These are phyloP conservation scores for Porogramme epimiltina DNA, from an alignment of 1,284 basidiomycete species.

Conservation along the genomic window DNA sequence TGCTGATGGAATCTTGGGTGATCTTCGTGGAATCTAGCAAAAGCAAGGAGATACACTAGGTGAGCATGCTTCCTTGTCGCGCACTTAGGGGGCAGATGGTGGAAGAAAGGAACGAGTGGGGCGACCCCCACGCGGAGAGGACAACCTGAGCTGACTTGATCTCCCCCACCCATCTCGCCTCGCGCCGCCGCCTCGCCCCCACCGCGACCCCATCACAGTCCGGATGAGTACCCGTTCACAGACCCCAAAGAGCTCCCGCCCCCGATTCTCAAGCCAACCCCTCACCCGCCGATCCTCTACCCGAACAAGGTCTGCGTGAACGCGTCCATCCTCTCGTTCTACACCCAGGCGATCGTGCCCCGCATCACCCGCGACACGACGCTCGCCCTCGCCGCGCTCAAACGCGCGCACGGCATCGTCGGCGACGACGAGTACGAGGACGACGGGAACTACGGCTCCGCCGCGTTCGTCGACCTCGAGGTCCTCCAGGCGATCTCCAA, in stretches of 20 bases:
- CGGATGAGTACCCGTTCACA: constrained; percentile 98
- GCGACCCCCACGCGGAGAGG: too few relatives aligned
- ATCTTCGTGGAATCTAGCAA: constrained; percentile 55
- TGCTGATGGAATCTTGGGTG: constrained; percentile 1
- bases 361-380: constrained; percentile 78
- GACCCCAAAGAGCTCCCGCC: constrained; percentile 68
- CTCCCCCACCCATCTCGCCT: too few relatives aligned
- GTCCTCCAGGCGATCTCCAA: constrained; percentile 93
- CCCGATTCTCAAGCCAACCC: constrained; percentile 80
- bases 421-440: constrained; percentile 76
- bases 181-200: too few relatives aligned
- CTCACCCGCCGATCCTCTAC: constrained; percentile 79
- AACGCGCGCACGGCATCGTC: constrained; percentile 64
- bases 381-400: constrained; percentile 56
- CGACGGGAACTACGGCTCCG: constrained; percentile 97
- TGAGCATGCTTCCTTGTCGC: constrained; percentile 29
- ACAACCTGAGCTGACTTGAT: too few relatives aligned
- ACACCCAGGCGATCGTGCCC: constrained; percentile 80
- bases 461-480: constrained; percentile 93
- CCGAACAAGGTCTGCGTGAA: constrained; percentile 91
- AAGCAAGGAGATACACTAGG: constrained; percentile 92
- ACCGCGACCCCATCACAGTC: constrained; percentile 58
- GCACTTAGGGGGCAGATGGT: too few relatives aligned
- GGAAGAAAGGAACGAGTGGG: too few relatives aligned
- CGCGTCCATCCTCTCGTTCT: constrained; percentile 86